Conservation (phyloP, 176 grass and related monocot species). For the Poa annua region DNA sequence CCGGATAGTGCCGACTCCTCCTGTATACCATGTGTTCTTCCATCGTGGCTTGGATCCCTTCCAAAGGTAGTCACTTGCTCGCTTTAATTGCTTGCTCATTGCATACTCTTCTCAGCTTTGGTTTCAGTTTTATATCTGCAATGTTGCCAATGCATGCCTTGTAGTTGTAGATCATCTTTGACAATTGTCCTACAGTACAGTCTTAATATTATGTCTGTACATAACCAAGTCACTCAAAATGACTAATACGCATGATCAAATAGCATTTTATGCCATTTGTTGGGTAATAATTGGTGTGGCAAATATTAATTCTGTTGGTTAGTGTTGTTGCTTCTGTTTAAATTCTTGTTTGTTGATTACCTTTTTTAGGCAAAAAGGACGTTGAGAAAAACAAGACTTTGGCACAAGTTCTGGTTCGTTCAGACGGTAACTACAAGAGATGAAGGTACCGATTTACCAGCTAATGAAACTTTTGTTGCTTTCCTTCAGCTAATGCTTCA, state of each 20-base stretch:
- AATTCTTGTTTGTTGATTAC: constrained; percentile 5
- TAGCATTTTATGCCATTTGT: not conserved
- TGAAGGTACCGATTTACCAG: not conserved
- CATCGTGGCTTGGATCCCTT: constrained; percentile 18
- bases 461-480: not conserved
- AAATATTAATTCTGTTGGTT: not conserved
- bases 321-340: not conserved
- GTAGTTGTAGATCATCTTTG: not conserved
- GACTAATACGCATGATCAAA: not conserved
- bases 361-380: constrained; percentile 5
- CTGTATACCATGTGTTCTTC: constrained; percentile 16
- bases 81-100: not conserved
- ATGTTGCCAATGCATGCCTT: not conserved
- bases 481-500: not conserved
- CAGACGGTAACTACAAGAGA: not conserved
- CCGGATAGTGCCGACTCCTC: not conserved
- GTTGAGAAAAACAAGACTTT: not conserved
- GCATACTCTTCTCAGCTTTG: not conserved
- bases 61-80: not conserved
- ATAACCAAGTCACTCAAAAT: not conserved
- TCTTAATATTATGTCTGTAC: not conserved
- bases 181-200: not conserved
- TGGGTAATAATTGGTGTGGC: not conserved
- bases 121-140: constrained; percentile 1
- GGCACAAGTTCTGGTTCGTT: constrained; percentile 17